Base-by-base conservation (phyloP, 768 basidiomycete species). In the Kwoniella botswanensis region DNA sequence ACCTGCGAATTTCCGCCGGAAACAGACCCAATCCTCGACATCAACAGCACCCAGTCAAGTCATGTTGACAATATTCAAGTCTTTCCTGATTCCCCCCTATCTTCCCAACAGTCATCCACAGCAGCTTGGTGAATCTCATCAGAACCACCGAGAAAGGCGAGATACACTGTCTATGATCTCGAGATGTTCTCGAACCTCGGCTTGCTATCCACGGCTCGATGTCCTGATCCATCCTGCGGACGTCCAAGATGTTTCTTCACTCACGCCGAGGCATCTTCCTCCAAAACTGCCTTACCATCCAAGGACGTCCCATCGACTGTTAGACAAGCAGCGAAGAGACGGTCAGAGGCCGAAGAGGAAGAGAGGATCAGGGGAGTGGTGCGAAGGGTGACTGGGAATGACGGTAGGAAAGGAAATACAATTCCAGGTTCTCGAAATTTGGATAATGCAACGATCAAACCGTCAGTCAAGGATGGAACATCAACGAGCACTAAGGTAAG, bases 221-320 rank as follows among this genome's bases (percentile, higher is more conserved):
- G 79, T 68, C 78, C 79, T 0, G 77, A 77, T 22, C 57, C 71
- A 9, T 50, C 72, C 1, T 81, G 79, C 58, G 65, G 67, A 21
- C 67, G 79, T 13, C 74, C 73, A 9, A 60, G 72, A 56, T 81
- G 79, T 57, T 71, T 79, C 63, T 81, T 81, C 66, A 52, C 65
- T 1, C 78, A 81, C 63, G 70, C 72, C 10, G 57, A 72, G 56
- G 57, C 71, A 61, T 71, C 71, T 24, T 50, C 70, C 1, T 67
- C 65, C 17, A 62, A 56, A 60, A 2, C 52, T 22, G 65, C 67
- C 4, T 44, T 35, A 17, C 42, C 65, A 53, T 24, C 54, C 44
- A 61, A 15, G 11, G 68, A 63, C 6, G 22, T 63, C 15, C 68
- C 68, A n/a, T 44, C 63, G 3, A 60, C 62, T 2, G 63, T 64